phyloP scores from a whole-genome alignment of 768 basidiomycete genomes.

The Lentinula edodes region DNA sequence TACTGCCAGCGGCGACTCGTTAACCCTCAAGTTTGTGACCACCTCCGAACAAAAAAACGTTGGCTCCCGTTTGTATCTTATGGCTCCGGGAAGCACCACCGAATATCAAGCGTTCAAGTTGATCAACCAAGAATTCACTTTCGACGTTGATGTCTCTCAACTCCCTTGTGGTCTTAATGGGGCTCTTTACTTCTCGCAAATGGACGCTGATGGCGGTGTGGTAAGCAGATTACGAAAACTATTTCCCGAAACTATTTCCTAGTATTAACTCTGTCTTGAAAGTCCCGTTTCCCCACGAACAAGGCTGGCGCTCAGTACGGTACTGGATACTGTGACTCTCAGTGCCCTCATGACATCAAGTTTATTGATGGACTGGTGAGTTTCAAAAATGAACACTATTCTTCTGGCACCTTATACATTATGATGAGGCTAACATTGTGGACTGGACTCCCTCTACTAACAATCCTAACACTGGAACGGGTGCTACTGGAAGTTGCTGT shows the following conservation, averaged over 20 bases:
- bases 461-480: constrained; percentile 31
- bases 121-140: constrained; percentile 39
- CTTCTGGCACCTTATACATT: background rate
- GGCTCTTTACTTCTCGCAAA: constrained; percentile 41
- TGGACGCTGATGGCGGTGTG: constrained; percentile 48
- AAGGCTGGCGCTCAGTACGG: constrained; percentile 52
- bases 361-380: constrained; percentile 55
- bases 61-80: constrained; percentile 25
- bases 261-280: background rate
- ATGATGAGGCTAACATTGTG: constrained; percentile 32
- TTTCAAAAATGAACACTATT: background rate
- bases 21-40: constrained; percentile 28
- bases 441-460: constrained; percentile 23
- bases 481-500: constrained; percentile 30
- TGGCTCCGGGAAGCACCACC: constrained; percentile 20
- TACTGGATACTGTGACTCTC: constrained; percentile 61
- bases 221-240: constrained; percentile 10
- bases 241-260: background rate
- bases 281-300: constrained; percentile 37
- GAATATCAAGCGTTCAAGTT: constrained; percentile 24
- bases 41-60: constrained; percentile 9
- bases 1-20: constrained; percentile 24
- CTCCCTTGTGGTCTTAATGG: constrained; percentile 45
- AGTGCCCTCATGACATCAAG: constrained; percentile 58
- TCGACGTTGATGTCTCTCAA: constrained; percentile 43